phyloP scores from a whole-genome alignment of 495 filamentous ascomycete genomes.

The Xylaria castorea region DNA sequence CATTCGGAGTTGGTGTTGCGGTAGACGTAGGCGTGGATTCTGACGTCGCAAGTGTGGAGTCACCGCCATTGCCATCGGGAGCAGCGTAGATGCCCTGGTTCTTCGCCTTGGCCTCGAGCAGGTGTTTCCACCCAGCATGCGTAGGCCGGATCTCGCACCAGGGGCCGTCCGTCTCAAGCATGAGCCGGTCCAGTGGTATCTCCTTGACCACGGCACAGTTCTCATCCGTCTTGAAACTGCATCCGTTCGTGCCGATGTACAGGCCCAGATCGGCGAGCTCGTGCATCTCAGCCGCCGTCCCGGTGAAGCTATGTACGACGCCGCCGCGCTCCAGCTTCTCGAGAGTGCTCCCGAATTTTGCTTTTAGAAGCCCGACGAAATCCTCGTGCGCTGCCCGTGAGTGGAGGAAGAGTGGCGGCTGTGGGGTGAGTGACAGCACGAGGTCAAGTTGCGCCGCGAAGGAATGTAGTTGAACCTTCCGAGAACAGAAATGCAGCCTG shows the following conservation, averaged over 20 bases:
- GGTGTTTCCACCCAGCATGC: constrained; percentile 66
- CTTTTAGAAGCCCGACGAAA: constrained; percentile 70
- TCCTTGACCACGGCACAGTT: constrained; percentile 81
- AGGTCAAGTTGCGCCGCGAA: constrained; percentile 82
- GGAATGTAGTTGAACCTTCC: constrained; percentile 80
- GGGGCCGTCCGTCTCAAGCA: constrained; percentile 94
- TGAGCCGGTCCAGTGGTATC: constrained; percentile 74
- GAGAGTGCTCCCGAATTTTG: constrained; percentile 50
- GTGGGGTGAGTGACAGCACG: constrained; percentile 68
- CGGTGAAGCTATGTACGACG: constrained; percentile 91
- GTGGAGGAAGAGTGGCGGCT: constrained; percentile 88
- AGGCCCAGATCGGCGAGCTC: constrained; percentile 76
- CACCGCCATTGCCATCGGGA: neutral
- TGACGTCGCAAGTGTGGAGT: constrained; percentile 3
- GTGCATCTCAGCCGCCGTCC: constrained; percentile 80
- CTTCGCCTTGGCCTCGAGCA: constrained; percentile 44
- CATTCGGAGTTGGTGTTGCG: constrained; percentile 29
- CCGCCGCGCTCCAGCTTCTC: constrained; percentile 71
- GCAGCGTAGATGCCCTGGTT: constrained; percentile 21
- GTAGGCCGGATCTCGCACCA: constrained; percentile 78
- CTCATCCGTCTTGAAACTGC: constrained; percentile 89
- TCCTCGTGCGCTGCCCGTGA: constrained; percentile 83
- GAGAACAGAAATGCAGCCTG: constrained; percentile 76
- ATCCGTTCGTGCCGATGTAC: constrained; percentile 88
- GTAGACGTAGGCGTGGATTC: constrained; percentile 25